Conservation (phyloP, 1,284 basidiomycete species). For the Ganoderma boninense region DNA sequence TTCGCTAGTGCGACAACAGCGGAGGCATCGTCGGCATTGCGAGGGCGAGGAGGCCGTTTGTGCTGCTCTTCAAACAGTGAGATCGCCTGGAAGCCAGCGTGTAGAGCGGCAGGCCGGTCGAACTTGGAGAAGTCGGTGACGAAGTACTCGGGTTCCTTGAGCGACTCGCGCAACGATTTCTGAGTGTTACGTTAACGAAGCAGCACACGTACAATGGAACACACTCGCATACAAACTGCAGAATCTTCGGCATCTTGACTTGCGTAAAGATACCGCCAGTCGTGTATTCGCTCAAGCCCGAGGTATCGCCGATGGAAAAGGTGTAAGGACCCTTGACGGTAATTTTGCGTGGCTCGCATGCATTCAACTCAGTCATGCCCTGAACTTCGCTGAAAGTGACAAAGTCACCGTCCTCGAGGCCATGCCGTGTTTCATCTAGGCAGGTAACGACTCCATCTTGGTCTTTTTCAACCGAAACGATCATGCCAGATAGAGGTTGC, state of each 20-base stretch:
- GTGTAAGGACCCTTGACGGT: slow-evolving; percentile 97
- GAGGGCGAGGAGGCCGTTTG: slow-evolving; percentile 82
- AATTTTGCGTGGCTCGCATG: slow-evolving; percentile 90
- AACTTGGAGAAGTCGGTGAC: slow-evolving; percentile 99
- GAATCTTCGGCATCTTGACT: slow-evolving; percentile 98
- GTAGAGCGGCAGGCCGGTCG: slow-evolving; percentile 90
- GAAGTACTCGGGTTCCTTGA: slow-evolving; percentile 87
- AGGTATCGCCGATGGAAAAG: slow-evolving; percentile 93
- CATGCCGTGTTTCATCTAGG: slow-evolving; percentile 96
- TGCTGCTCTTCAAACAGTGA: slow-evolving; percentile 81
- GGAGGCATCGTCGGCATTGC: slow-evolving; percentile 86
- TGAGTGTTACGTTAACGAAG: slow-evolving; percentile 41
- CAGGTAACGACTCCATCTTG: slow-evolving; percentile 94
- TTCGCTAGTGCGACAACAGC: slow-evolving; percentile 80
- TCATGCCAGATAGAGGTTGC: slow-evolving; percentile 93
- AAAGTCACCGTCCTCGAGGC: slow-evolving; percentile 97
- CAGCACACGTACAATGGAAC: background rate
- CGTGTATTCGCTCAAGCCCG: slow-evolving; percentile 81
- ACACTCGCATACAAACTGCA: slow-evolving; percentile 82
- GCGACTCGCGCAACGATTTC: slow-evolving; percentile 94
- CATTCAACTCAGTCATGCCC: slow-evolving; percentile 94
- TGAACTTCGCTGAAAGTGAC: slow-evolving; percentile 98
- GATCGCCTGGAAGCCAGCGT: slow-evolving; percentile 96
- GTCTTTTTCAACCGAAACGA: slow-evolving; percentile 91
- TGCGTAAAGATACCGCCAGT: slow-evolving; percentile 96